Percentiles rank a stretch among this genome's conserved stretches.
These are phyloP conservation scores for Plantago coronopus DNA, from an alignment of 305 asterid species.

Conservation along the genomic window DNA sequence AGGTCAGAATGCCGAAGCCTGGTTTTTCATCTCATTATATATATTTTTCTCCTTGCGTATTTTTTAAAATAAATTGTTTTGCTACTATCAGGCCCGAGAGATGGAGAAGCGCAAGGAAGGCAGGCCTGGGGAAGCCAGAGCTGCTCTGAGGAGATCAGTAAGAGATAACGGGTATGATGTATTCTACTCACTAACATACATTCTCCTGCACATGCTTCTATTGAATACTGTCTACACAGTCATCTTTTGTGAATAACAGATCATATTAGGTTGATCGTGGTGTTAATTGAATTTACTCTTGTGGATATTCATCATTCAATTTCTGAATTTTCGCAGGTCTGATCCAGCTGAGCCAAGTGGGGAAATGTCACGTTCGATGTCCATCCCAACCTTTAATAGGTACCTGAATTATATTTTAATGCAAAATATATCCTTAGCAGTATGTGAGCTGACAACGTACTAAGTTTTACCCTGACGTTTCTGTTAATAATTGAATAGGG, in stretches of 20 bases:
- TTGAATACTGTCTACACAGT: background rate
- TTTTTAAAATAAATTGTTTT: conserved; percentile 4
- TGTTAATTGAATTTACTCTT: background rate
- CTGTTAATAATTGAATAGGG: conserved; percentile 40
- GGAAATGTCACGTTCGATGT: conserved; percentile 61
- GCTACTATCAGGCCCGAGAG: conserved; percentile 77
- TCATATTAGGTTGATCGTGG: background rate
- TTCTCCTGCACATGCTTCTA: background rate
- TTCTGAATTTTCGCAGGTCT: conserved; percentile 40
- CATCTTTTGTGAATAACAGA: too few species aligned
- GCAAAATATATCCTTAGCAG: background rate
- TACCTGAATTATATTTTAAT: conserved; percentile 21
- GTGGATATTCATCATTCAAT: conserved; percentile 18
- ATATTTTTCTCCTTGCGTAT: conserved; percentile 13
- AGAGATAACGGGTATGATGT: conserved; percentile 84
- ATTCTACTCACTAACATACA: background rate
- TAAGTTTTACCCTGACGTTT: conserved; percentile 9
- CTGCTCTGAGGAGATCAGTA: conserved; percentile 91
- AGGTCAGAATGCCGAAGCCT: conserved; percentile 44
- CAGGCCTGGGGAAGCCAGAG: conserved; percentile 94
- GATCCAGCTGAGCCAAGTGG: conserved; percentile 97
- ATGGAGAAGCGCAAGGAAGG: conserved; percentile 99
- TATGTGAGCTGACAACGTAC: background rate
- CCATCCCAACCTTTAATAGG: conserved; percentile 66
- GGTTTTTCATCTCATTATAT: conserved; percentile 13